A percentile compares a stretch with the other conserved stretches of the same genome.
Evolutionary conservation across 345 rosid species (phyloP).

Genomic region (Conringia planisiliqua): DNA sequence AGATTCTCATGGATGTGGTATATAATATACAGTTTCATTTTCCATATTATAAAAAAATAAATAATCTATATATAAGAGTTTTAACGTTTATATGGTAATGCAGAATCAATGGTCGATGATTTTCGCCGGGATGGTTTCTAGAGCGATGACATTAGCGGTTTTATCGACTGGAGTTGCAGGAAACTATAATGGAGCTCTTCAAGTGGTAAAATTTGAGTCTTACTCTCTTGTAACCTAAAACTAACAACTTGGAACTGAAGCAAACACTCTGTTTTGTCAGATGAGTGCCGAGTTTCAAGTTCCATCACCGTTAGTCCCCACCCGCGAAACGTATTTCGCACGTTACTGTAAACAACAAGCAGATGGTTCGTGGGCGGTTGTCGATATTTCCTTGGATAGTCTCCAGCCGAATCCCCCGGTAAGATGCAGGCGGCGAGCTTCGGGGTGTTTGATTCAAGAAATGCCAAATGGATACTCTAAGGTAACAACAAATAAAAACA

Average conservation of each 20-base stretch:
- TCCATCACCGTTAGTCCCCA: conserved; percentile 81
- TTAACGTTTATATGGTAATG: background rate
- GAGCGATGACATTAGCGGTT: conserved; percentile 74
- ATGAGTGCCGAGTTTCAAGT: conserved; percentile 95
- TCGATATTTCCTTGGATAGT: conserved; percentile 84
- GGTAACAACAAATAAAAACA: conserved; percentile 32
- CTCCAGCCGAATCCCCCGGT: conserved; percentile 52
- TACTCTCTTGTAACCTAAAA: background rate
- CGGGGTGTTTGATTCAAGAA: conserved; percentile 87
- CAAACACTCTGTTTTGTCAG: conserved; percentile 35
- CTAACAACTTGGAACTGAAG: background rate
- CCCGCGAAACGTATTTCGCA: conserved; percentile 72
- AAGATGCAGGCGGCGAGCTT: conserved; percentile 77
- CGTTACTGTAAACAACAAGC: conserved; percentile 81
- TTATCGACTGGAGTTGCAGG: conserved; percentile 89
- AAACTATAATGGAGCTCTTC: conserved; percentile 81
- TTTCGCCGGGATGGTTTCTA: conserved; percentile 80
- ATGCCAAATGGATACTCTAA: conserved; percentile 95
- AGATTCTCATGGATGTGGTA: conserved; percentile 93
- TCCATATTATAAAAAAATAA: background rate
- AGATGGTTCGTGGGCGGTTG: conserved; percentile 93
- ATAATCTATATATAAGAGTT: background rate
- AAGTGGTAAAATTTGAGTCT: conserved; percentile 53
- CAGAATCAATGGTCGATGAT: conserved; percentile 87
- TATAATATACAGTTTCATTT: background rate